Evolutionary conservation across 164 flowering plant species (phyloP).

Genomic region (Tinospora cordifolia): DNA sequence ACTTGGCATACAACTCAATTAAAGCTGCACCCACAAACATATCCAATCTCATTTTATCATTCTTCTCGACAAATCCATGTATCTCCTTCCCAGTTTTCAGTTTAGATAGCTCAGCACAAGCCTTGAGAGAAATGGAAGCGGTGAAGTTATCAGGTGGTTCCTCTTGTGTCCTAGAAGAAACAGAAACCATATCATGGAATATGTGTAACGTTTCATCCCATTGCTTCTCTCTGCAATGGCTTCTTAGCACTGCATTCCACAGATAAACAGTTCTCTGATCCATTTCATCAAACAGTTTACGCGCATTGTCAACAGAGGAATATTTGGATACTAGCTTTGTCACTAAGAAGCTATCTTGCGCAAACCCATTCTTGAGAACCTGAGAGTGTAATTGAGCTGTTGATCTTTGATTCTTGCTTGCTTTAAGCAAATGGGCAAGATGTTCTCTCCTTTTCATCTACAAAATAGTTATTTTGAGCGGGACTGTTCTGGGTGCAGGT

Average conservation of each 20-base stretch:
- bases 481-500: not conserved
- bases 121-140: slow-evolving; percentile 37
- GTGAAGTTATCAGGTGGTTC: slow-evolving; percentile 36
- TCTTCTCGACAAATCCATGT: slow-evolving; percentile 44
- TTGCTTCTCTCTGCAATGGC: slow-evolving; percentile 30
- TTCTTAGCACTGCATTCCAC: slow-evolving; percentile 38
- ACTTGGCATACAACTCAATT: slow-evolving; percentile 45
- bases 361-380: slow-evolving; percentile 29
- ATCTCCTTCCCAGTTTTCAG: slow-evolving; percentile 30
- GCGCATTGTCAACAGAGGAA: slow-evolving; percentile 22
- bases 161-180: not conserved
- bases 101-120: slow-evolving; percentile 34
- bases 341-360: slow-evolving; percentile 28
- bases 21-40: slow-evolving; percentile 54
- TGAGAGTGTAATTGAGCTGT: slow-evolving; percentile 34
- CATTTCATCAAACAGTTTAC: slow-evolving; percentile 51
- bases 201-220: slow-evolving; percentile 32
- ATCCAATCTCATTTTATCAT: slow-evolving; percentile 20
- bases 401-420: slow-evolving; percentile 27
- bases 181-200: slow-evolving; percentile 25
- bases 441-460: slow-evolving; percentile 24
- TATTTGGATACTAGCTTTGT: slow-evolving; percentile 33
- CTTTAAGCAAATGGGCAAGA: slow-evolving; percentile 21
- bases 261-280: slow-evolving; percentile 34
- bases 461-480: not conserved